These are phyloP conservation scores for Aspergillus leporis DNA, from an alignment of 495 filamentous ascomycete genomes.

Conservation along the genomic window DNA sequence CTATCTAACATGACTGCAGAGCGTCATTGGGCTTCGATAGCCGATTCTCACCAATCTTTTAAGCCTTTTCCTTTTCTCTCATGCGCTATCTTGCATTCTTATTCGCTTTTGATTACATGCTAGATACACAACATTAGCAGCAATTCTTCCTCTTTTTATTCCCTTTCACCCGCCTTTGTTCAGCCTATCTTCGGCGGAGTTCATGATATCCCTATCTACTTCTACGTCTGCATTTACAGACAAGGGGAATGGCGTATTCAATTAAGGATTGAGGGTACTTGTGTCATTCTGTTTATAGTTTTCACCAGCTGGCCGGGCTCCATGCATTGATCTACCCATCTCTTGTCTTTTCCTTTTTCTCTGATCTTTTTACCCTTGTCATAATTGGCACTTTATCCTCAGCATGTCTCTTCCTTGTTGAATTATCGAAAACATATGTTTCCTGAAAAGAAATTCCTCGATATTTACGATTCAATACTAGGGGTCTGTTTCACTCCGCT, in stretches of 20 bases:
- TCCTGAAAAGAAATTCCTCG: neutral
- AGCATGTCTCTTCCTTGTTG: neutral
- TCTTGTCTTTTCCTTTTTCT: conserved; percentile 24
- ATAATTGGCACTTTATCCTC: neutral
- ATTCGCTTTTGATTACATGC: conserved; percentile 10
- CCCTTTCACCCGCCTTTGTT: conserved; percentile 11
- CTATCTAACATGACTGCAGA: conserved; percentile 48
- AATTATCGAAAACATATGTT: neutral
- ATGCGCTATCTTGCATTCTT: conserved; percentile 12
- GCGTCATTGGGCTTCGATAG: conserved; percentile 86
- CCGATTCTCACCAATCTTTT: conserved; percentile 10
- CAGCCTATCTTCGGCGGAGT: conserved; percentile 19
- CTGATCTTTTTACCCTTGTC: conserved; percentile 12
- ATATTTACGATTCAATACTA: neutral
- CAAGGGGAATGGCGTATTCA: conserved; percentile 20
- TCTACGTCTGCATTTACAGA: conserved; percentile 18
- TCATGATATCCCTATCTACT: conserved; percentile 30
- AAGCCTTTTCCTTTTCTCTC: conserved; percentile 19
- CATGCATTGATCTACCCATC: conserved; percentile 19
- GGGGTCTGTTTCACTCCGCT: neutral
- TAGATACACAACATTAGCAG: conserved; percentile 17
- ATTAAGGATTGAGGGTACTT: conserved; percentile 15
- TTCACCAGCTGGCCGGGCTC: conserved; percentile 17
- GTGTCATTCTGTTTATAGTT: conserved; percentile 24
- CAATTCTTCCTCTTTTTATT: conserved; percentile 10